A percentile compares a stretch with the other conserved stretches of the same genome.
These are phyloP conservation scores for Hibiscus syriacus DNA, from an alignment of 345 rosid genomes.

Conservation along the genomic window DNA sequence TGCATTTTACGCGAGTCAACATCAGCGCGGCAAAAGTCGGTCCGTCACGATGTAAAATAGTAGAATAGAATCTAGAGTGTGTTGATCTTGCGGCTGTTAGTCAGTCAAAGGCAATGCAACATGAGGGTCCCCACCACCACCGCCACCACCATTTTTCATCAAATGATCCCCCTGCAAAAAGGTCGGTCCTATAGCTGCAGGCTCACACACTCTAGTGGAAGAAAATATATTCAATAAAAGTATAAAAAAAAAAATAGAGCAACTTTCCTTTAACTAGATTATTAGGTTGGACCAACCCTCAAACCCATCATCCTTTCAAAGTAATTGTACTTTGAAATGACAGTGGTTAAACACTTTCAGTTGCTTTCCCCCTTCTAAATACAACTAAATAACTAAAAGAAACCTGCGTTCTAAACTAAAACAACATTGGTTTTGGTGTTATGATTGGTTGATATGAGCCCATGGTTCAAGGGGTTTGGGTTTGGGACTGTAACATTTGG, in stretches of 20 bases:
- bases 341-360: not conserved
- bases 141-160: too few species aligned
- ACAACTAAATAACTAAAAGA: not conserved
- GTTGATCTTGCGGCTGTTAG: not conserved
- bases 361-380: not conserved
- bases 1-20: not conserved
- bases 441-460: not conserved
- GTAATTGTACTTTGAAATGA: not conserved
- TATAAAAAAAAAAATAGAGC: not conserved
- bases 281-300: not conserved
- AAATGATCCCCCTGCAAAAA: too few species aligned
- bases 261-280: not conserved
- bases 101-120: not conserved
- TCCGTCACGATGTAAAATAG: not conserved
- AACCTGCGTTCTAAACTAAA: not conserved
- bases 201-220: not conserved
- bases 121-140: not conserved
- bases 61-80: not conserved
- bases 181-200: constrained; percentile 5
- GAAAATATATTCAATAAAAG: not conserved
- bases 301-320: not conserved
- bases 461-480: not conserved
- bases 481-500: not conserved
- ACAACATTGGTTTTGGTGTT: not conserved
- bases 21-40: constrained; percentile 9